Base-by-base conservation (phyloP, 805 yeast genomes). In the Brettanomyces custersianus region DNA sequence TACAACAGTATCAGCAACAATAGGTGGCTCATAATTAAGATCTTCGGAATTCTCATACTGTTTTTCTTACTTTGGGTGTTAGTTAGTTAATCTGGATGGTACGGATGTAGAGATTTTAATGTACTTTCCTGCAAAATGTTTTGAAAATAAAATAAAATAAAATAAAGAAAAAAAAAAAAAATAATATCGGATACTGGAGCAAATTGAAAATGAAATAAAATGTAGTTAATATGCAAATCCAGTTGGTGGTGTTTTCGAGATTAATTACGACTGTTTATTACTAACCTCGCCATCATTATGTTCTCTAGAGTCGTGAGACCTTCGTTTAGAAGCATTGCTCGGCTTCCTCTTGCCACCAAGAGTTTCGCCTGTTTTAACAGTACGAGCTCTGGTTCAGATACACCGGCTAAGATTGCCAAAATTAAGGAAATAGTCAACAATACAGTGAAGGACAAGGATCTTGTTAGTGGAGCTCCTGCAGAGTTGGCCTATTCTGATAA, bases 1-100 rank as follows among this genome's bases (percentile, higher is more conserved):
- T 92, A 81, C 54, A 83, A 90, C 40, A 74, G 79, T 37, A 84
- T 92, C 18, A 77, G 92, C 35, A 84, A 81, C 50, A 92, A 90
- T 59, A 71, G 97, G 49, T 87, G 96, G 95, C 66, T 92, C 42
- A 85, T 87, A 60, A 69, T 84, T 35, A 86, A 83, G 63, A 77
- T 90, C 11, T 92, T 92, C 60, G 95, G 95, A 17, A 77, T 90
- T 17, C 66, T 92, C 38, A 75, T 90, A 36, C 65, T 82, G 22
- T 82, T 80, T 57, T 81, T 81, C 60, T 60, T 81, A 41, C 52
- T 80, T 35, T 81, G 94, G 94, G 90, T 82, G 1, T 54, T 83
- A 48, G 85, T 83, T 20, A 78, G 82, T 52, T 82, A 37, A 42
- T 26, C 20, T 13, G 15, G n/a, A 8, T 25, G 12, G 12, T 22